phyloP scores from a whole-genome alignment of 345 rosid species.

The Abelmoschus esculentus region DNA sequence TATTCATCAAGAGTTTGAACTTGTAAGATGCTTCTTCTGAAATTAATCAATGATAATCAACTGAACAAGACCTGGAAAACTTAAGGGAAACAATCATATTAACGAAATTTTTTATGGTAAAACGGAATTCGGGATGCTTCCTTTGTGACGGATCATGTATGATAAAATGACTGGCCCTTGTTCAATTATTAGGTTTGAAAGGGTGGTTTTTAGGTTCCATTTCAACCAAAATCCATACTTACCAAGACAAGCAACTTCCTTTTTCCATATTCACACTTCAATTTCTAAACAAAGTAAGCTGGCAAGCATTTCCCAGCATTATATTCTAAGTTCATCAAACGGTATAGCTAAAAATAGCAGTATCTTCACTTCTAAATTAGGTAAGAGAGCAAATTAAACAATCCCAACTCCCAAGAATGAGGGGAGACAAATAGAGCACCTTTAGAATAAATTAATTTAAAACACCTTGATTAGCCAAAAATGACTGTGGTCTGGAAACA shows the following conservation, averaged over 20 bases:
- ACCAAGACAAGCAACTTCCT: too few relatives aligned
- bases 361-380: neutral
- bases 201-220: too few relatives aligned
- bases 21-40: neutral
- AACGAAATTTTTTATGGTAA: too few relatives aligned
- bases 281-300: constrained; percentile 1
- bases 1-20: neutral
- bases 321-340: neutral
- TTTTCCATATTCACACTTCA: neutral
- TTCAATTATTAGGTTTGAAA: too few relatives aligned
- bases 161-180: too few relatives aligned
- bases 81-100: too few relatives aligned
- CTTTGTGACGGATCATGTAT: too few relatives aligned
- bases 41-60: too few relatives aligned
- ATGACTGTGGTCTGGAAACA: neutral
- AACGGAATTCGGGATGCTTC: too few relatives aligned
- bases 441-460: neutral
- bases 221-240: too few relatives aligned
- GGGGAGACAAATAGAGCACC: neutral
- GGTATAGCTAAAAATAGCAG: neutral
- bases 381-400: neutral
- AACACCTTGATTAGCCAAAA: neutral
- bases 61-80: too few relatives aligned
- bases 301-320: neutral
- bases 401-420: neutral